These are phyloP conservation scores for Mimosa bimucronata DNA, from an alignment of 306 rosid species.

Conservation along the genomic window DNA sequence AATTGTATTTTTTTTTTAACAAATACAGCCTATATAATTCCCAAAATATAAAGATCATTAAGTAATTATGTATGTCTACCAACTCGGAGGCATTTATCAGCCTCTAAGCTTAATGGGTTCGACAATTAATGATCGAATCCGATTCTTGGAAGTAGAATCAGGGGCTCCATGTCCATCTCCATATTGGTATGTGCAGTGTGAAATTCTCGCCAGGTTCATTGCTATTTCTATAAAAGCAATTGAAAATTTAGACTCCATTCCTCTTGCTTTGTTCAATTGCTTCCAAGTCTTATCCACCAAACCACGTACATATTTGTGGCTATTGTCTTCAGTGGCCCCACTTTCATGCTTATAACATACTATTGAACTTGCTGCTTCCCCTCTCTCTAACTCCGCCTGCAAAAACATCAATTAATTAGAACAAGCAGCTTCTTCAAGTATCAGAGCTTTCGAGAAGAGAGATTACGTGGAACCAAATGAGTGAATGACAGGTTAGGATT, in stretches of 20 bases:
- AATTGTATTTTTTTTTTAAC: not conserved
- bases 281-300: constrained; percentile 57
- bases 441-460: not conserved
- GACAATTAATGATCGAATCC: constrained; percentile 43
- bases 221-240: constrained; percentile 42
- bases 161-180: constrained; percentile 71
- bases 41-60: too few species aligned
- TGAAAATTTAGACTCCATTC: constrained; percentile 33
- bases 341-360: constrained; percentile 44
- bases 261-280: constrained; percentile 49
- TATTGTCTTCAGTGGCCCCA: constrained; percentile 34
- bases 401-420: not conserved
- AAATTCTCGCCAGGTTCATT: constrained; percentile 53
- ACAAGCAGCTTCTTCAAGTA: not conserved
- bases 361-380: constrained; percentile 55
- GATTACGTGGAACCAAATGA: not conserved
- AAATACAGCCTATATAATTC: not conserved
- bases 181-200: constrained; percentile 53
- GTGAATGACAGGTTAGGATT: not conserved
- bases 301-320: constrained; percentile 10
- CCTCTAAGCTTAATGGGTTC: constrained; percentile 44
- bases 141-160: constrained; percentile 31
- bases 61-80: not conserved
- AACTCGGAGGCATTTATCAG: not conserved
- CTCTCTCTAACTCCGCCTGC: constrained; percentile 62